Base-by-base conservation (phyloP, 1,284 basidiomycete genomes). In the Sporisorium reilianum region DNA sequence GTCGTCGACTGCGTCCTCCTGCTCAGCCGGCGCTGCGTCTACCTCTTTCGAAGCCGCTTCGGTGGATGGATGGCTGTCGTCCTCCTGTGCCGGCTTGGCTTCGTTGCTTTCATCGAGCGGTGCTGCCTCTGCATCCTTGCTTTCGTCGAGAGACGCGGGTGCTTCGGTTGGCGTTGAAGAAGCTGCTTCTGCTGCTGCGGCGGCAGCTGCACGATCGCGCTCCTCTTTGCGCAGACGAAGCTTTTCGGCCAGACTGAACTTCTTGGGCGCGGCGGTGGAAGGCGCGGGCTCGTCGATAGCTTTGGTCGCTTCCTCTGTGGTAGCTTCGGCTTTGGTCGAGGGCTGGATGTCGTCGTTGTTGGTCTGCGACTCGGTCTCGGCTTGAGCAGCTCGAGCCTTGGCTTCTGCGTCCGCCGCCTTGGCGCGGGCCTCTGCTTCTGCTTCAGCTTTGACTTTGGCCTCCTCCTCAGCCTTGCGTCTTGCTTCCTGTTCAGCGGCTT, bases 221-320 rank as follows among this genome's bases (percentile, higher is more conserved):
- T 75, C 63, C 38, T 75, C 72, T 52, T 70, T 75, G 16, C 72
- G 62, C 32, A 45, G 55, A 40, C 63, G 62, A 26, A 75, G 64
- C 56, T 75, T 75, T 14, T 75, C 72, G 6, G 72, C 72, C 38
- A 75, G 26, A 25, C 63, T 75, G 48, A 58, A 70, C 46, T 75
- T 75, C 56, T 75, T 75, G 2, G 45, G 34, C 11, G 58, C 34
- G 23, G 41, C 22, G 12, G 56, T 22, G 36, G 58, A 32, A 1
- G 57, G 28, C 1, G 36, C 50, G 16, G 50, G 5, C 52, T 26
- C 36, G 4, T 64, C 55, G 2, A 10, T 0, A 38, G 41, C 23
- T 34, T 48, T 46, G 14, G 23, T 16, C 9, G 36, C 7, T 10
- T 48, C 51, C n/a, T 51, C 46, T 6, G 23, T 22, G 23, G 46